A percentile compares a stretch with the other conserved stretches of the same genome.
phyloP scores from a whole-genome alignment of 352 stramenopile genomes.

The Globisporangium iwayamae region DNA sequence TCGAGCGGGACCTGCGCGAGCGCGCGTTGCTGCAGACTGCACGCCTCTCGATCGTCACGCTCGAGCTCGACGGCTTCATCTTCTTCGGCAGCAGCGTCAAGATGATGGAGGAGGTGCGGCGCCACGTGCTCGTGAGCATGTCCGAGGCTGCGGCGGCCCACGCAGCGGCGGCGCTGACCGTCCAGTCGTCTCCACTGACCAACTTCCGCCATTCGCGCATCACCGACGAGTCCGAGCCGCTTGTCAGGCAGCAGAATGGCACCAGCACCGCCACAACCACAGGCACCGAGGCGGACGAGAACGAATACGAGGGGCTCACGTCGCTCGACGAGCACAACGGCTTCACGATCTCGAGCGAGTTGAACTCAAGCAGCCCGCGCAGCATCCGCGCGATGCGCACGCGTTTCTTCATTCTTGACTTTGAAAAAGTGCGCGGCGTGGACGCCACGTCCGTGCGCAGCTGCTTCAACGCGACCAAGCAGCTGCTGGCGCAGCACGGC shows the following conservation, averaged over 20 bases:
- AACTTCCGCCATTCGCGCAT: conserved; percentile 14
- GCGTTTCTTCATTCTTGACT: conserved; percentile 87
- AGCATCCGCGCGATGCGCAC: conserved; percentile 69
- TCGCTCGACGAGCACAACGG: conserved; percentile 50
- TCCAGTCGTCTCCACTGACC: conserved; percentile 12
- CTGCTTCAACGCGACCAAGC: conserved; percentile 85
- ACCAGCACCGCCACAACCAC: background rate
- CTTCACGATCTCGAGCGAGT: conserved; percentile 27
- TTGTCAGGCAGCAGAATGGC: background rate
- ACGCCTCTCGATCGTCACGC: conserved; percentile 79
- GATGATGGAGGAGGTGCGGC: conserved; percentile 85
- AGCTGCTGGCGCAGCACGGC: conserved; percentile 72
- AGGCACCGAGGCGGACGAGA: background rate
- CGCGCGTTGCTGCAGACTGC: conserved; percentile 64
- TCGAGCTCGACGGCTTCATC: conserved; percentile 84
- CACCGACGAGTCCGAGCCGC: background rate
- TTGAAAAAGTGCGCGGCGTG: conserved; percentile 86
- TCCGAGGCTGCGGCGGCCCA: conserved; percentile 16
- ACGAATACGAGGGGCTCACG: conserved; percentile 40
- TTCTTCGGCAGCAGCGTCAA: conserved; percentile 87
- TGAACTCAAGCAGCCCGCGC: conserved; percentile 21
- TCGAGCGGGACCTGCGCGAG: conserved; percentile 77
- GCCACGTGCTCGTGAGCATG: conserved; percentile 68
- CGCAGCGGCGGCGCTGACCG: conserved; percentile 7
- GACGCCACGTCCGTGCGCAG: conserved; percentile 85